phyloP scores from a whole-genome alignment of 257 asterid genomes.

The Solanum chilense region DNA sequence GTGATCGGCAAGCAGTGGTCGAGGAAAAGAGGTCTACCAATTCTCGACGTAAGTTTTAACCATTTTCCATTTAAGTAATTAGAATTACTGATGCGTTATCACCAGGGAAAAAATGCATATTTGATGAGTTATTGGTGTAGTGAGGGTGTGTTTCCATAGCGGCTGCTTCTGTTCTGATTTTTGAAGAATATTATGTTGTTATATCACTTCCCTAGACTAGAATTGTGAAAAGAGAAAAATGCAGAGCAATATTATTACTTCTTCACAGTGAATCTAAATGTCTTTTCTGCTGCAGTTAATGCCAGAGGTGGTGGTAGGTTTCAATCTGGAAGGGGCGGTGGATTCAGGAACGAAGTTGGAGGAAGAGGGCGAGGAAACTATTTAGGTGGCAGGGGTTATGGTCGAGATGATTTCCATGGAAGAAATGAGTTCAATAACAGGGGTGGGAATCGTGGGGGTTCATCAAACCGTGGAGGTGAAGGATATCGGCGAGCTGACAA shows the following conservation, averaged over 20 bases:
- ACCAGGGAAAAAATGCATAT: not conserved
- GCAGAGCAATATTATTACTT: not conserved
- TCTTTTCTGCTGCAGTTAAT: constrained; percentile 25
- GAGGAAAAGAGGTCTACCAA: constrained; percentile 89
- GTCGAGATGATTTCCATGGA: constrained; percentile 46
- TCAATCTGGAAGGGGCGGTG: constrained; percentile 55
- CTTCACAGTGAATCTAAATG: not conserved
- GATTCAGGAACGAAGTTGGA: constrained; percentile 86
- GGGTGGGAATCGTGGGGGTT: constrained; percentile 53
- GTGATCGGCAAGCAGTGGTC: constrained; percentile 54
- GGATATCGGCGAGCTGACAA: constrained; percentile 42
- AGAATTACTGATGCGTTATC: not conserved
- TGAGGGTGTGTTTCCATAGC: not conserved
- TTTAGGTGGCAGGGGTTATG: constrained; percentile 57
- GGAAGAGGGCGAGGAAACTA: constrained; percentile 66
- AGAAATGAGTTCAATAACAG: constrained; percentile 52
- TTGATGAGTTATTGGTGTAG: not conserved
- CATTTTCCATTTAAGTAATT: not conserved
- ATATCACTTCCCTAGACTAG: not conserved
- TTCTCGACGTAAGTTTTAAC: constrained; percentile 55
- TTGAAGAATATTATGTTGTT: not conserved
- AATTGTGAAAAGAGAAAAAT: not conserved
- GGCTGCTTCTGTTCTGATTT: not conserved
- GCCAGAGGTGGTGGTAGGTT: constrained; percentile 54
- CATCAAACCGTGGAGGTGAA: constrained; percentile 41